These are phyloP conservation scores for Kwoniella dejecticola DNA, from an alignment of 768 basidiomycete species.

Conservation along the genomic window DNA sequence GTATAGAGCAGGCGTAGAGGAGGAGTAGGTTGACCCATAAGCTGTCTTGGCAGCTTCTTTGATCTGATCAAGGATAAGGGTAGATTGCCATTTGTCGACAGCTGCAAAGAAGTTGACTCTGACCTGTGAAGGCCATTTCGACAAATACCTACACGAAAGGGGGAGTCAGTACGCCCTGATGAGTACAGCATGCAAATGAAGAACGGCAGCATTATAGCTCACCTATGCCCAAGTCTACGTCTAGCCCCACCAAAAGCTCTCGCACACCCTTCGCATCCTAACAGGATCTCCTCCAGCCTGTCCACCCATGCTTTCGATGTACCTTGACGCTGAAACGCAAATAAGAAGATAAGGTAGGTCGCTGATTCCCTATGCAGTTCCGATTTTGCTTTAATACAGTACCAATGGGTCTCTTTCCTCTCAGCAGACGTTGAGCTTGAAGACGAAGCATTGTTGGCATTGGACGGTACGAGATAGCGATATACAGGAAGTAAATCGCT, in stretches of 20 bases:
- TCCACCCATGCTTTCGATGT: slow-evolving; percentile 68
- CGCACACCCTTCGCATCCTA: slow-evolving; percentile 71
- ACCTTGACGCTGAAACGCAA: slow-evolving; percentile 67
- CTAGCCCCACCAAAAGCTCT: slow-evolving; percentile 69
- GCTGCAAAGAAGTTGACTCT: slow-evolving; percentile 64
- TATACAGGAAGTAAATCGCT: slow-evolving; percentile 40
- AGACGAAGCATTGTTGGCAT: slow-evolving; percentile 9
- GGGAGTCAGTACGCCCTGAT: too few relatives aligned
- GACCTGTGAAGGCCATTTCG: slow-evolving; percentile 62
- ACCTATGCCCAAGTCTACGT: slow-evolving; percentile 69
- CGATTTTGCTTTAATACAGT: slow-evolving; percentile 66
- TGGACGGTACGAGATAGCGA: slow-evolving; percentile 34
- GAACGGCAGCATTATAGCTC: slow-evolving; percentile 51
- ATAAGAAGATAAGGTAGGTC: slow-evolving; percentile 76
- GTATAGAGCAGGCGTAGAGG: slow-evolving; percentile 14
- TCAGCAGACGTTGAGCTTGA: slow-evolving; percentile 12
- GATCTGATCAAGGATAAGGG: slow-evolving; percentile 62
- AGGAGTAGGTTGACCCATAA: slow-evolving; percentile 51
- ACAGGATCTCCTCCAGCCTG: slow-evolving; percentile 63
- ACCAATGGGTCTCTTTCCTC: slow-evolving; percentile 66
- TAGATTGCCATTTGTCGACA: slow-evolving; percentile 70
- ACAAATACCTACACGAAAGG: slow-evolving; percentile 71
- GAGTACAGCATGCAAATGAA: too few relatives aligned
- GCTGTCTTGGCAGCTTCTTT: slow-evolving; percentile 48
- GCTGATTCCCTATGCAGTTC: slow-evolving; percentile 66